These are phyloP conservation scores for Pythium sukuiense DNA, from an alignment of 352 stramenopile species.

Conservation along the genomic window DNA sequence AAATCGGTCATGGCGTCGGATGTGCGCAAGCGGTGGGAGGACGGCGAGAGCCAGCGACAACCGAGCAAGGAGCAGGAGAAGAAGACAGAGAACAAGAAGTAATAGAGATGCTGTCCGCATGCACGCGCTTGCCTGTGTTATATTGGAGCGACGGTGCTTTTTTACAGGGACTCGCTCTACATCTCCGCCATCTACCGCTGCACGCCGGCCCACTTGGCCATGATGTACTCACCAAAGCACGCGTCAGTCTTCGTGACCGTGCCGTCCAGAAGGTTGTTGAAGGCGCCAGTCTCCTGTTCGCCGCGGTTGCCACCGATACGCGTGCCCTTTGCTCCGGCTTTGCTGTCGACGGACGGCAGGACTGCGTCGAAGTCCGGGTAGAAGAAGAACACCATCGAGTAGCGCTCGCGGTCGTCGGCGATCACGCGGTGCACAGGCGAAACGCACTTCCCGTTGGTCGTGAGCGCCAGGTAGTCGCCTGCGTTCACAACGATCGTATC, in stretches of 20 bases:
- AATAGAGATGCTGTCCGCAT: not conserved
- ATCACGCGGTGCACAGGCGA: conserved; percentile 79
- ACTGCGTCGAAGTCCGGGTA: conserved; percentile 79
- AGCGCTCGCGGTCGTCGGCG: conserved; percentile 66
- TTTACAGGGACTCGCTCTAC: not conserved
- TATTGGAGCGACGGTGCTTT: not conserved
- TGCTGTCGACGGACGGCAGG: conserved; percentile 40
- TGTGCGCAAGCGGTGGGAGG: conserved; percentile 53
- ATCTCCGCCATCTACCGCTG: conserved; percentile 35
- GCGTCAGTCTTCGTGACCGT: conserved; percentile 53
- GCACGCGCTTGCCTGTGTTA: not conserved
- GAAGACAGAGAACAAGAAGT: not conserved
- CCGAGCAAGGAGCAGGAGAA: not conserved
- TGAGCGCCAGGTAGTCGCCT: conserved; percentile 81
- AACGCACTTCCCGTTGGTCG: conserved; percentile 58
- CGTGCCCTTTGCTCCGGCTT: conserved; percentile 9
- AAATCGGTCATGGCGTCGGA: conserved; percentile 69
- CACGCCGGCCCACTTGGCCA: conserved; percentile 77
- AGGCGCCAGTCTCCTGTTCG: conserved; percentile 29
- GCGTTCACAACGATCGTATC: conserved; percentile 76
- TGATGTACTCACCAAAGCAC: conserved; percentile 82
- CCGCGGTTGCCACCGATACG: conserved; percentile 49
- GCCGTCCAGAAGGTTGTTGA: conserved; percentile 78
- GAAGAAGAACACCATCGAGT: conserved; percentile 87
- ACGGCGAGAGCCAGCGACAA: conserved; percentile 31